These are phyloP conservation scores for Xylariales sp. DNA, from an alignment of 2,329 filamentous ascomycete genomes.

Conservation along the genomic window DNA sequence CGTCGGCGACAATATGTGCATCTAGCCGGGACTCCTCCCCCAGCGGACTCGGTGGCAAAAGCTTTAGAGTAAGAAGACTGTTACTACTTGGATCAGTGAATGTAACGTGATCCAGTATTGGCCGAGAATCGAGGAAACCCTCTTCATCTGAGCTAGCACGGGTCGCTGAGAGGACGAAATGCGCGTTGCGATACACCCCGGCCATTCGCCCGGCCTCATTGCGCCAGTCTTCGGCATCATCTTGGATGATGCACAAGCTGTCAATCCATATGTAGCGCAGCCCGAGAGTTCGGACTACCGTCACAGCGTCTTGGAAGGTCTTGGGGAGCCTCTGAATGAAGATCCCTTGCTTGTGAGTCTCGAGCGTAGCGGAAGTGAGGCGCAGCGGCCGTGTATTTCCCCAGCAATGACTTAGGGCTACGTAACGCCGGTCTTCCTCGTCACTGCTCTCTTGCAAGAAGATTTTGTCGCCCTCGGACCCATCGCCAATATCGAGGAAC, in stretches of 20 bases:
- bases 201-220: conserved; percentile 27
- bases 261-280: conserved; percentile 33
- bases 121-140: conserved; percentile 17
- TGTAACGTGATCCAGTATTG: neutral
- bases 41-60: neutral
- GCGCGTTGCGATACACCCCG: conserved; percentile 25
- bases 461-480: neutral
- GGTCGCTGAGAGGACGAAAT: conserved; percentile 29
- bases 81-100: neutral
- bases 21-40: neutral
- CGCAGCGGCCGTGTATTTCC: neutral
- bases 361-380: conserved; percentile 6
- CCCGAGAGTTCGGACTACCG: conserved; percentile 18
- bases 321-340: neutral
- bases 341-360: conserved; percentile 15
- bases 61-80: neutral
- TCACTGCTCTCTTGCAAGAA: neutral
- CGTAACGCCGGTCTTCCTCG: neutral
- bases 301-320: conserved; percentile 25
- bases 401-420: conserved; percentile 13
- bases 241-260: conserved; percentile 19
- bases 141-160: conserved; percentile 19
- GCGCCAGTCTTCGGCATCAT: conserved; percentile 30
- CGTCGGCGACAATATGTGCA: conserved; percentile 6
- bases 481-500: conserved; percentile 4